Conservation (phyloP, 768 basidiomycete genomes). For the Tricholoma flavovirens region DNA sequence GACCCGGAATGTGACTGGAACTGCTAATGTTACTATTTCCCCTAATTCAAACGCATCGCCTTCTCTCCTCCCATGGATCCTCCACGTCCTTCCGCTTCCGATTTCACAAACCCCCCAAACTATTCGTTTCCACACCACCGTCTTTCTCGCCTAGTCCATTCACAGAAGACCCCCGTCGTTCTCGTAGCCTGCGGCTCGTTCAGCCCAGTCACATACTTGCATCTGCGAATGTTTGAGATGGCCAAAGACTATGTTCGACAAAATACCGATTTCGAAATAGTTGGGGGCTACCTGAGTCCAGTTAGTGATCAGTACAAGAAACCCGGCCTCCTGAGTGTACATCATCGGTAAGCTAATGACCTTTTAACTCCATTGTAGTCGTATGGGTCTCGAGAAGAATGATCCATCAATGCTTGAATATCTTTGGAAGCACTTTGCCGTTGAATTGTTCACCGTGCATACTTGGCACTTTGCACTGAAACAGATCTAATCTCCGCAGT, state of each 20-base stretch:
- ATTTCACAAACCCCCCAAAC: conserved; percentile 59
- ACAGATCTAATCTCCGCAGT: conserved; percentile 32
- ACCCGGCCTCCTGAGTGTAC: conserved; percentile 81
- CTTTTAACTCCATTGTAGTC: conserved; percentile 1
- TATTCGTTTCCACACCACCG: conserved; percentile 68
- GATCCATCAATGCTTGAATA: background rate
- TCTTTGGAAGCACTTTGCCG: background rate
- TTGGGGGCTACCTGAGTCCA: conserved; percentile 94
- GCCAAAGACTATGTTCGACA: conserved; percentile 93
- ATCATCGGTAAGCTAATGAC: conserved; percentile 67
- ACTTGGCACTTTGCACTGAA: conserved; percentile 6
- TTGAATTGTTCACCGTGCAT: conserved; percentile 6
- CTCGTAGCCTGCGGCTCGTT: conserved; percentile 97
- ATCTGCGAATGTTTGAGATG: conserved; percentile 99
- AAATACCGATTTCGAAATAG: conserved; percentile 88
- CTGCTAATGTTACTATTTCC: background rate
- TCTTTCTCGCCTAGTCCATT: conserved; percentile 51
- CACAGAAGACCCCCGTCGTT: conserved; percentile 77
- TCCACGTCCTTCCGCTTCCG: conserved; percentile 27
- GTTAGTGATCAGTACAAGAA: conserved; percentile 98
- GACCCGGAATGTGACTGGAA: conserved; percentile 1
- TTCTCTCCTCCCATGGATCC: conserved; percentile 18
- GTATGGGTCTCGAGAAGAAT: background rate
- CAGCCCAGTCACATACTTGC: conserved; percentile 96
- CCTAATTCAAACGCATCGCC: conserved; percentile 7